A percentile compares a stretch with the other conserved stretches of the same genome.
phyloP scores from a whole-genome alignment of 345 rosid genomes.

The Melaleuca alternifolia region DNA sequence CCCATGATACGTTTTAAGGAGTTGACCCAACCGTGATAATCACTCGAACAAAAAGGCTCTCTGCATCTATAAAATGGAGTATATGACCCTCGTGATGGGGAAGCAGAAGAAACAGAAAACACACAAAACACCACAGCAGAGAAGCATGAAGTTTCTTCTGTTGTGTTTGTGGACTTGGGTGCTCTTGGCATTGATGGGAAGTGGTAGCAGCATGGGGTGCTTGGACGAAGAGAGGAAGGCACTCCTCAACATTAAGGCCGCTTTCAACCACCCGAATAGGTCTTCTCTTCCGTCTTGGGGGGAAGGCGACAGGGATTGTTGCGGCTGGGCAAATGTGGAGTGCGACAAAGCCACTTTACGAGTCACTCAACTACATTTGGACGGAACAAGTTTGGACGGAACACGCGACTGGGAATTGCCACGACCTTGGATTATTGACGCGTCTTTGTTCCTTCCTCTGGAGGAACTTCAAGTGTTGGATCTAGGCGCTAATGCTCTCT shows the following conservation, averaged over 20 bases:
- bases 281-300: not conserved
- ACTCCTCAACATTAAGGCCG: rapidly evolving
- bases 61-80: not conserved
- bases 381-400: rapidly evolving
- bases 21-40: not conserved
- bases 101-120: too few relatives aligned
- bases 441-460: too few relatives aligned
- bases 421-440: too few relatives aligned
- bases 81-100: not conserved
- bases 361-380: not conserved
- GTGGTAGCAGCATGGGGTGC: not conserved
- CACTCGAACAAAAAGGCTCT: not conserved
- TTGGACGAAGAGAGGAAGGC: not conserved
- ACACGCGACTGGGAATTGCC: too few relatives aligned
- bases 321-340: not conserved
- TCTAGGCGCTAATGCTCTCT: too few relatives aligned
- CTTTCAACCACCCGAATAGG: too few relatives aligned
- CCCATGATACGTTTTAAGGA: not conserved
- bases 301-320: not conserved
- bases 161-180: not conserved
- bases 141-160: not conserved
- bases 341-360: not conserved
- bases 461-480: too few relatives aligned
- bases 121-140: not conserved
- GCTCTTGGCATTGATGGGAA: not conserved